Base-by-base conservation (phyloP, 2,329 filamentous ascomycete genomes). In the Colletotrichum sansevieriae region DNA sequence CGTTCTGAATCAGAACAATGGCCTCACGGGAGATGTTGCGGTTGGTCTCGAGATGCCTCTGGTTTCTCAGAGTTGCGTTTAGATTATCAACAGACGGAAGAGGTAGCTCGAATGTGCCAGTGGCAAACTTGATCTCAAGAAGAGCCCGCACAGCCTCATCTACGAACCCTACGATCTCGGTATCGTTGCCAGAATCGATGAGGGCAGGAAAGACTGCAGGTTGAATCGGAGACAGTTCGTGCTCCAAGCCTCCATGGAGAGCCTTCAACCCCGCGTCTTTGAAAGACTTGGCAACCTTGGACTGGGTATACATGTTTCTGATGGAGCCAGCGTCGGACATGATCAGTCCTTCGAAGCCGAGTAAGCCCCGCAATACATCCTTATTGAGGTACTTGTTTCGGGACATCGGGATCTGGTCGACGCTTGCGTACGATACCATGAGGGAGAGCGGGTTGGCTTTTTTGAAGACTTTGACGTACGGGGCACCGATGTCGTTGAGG, bases 271-370 rank as follows among this genome's bases (percentile, higher is more conserved):
- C 76, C 0, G 76, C 76, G 43, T 78, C 76, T 1, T 58, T 60
- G 7, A 65, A 64, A 9, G 76, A 78, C 8, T 65, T 73, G 6
- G 76, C 76, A 4, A 75, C 74, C 35, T 72, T 73, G 6, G 75
- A 77, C 35, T 75, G 71, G 0, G 72, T 73, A 57, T 74, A 73
- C 47, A 77, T 73, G 63, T 77, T 72, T 3, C 70, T 47, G 37
- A 79, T 73, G 7, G 73, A 75, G 12, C 71, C 72, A 2, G 77
- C 76, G 59, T 78, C 77, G 3, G 76, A 78, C 74, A 79, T 78
- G 65, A 79, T 72, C 11, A 79, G 65, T 0, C 77, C 77, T 4
- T 76, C 60, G 60, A 79, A 79, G 11, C 76, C 77, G 4, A 79
- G 63, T 13, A 73, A 76, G 2, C 69, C 70, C 6, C 73, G 71